Percentiles rank a stretch among this genome's conserved stretches.
phyloP scores from a whole-genome alignment of 768 basidiomycete genomes.

The Boletus vinaceobasis region DNA sequence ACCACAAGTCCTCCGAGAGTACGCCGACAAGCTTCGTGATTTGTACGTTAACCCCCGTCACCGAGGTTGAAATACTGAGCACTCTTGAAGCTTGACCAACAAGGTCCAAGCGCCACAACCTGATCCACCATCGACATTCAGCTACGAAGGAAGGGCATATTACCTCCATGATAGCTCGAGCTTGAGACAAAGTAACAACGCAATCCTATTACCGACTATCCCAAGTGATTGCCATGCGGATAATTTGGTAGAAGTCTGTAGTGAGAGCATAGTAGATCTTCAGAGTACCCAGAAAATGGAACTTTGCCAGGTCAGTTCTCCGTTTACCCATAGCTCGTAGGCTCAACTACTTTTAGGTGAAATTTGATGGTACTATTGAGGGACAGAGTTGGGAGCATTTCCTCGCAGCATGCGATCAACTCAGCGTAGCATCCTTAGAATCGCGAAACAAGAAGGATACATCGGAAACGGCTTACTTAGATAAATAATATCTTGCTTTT shows the following conservation, averaged over 20 bases:
- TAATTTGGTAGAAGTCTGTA: conserved; percentile 23
- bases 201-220: conserved; percentile 6
- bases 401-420: conserved; percentile 40
- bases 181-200: conserved; percentile 43
- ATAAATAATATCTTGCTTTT: conserved; percentile 4
- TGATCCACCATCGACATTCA: conserved; percentile 44
- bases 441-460: conserved; percentile 26
- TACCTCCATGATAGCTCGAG: conserved; percentile 46
- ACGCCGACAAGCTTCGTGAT: conserved; percentile 36
- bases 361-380: conserved; percentile 37
- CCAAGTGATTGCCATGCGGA: conserved; percentile 1
- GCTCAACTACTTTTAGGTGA: conserved; percentile 37
- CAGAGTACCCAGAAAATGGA: conserved; percentile 51
- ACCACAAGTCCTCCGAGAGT: conserved; percentile 42
- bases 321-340: not conserved
- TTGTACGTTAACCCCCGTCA: conserved; percentile 38
- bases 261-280: conserved; percentile 51
- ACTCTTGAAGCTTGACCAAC: conserved; percentile 32
- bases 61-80: conserved; percentile 1
- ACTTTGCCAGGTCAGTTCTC: conserved; percentile 49
- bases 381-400: conserved; percentile 45
- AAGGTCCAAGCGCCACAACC: conserved; percentile 36
- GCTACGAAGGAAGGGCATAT: conserved; percentile 37
- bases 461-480: not conserved
- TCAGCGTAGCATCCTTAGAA: conserved; percentile 33